A percentile compares a stretch with the other conserved stretches of the same genome.
These are phyloP conservation scores for Wallacemonas sp. DNA, from an alignment of 208 protist species.

Conservation along the genomic window DNA sequence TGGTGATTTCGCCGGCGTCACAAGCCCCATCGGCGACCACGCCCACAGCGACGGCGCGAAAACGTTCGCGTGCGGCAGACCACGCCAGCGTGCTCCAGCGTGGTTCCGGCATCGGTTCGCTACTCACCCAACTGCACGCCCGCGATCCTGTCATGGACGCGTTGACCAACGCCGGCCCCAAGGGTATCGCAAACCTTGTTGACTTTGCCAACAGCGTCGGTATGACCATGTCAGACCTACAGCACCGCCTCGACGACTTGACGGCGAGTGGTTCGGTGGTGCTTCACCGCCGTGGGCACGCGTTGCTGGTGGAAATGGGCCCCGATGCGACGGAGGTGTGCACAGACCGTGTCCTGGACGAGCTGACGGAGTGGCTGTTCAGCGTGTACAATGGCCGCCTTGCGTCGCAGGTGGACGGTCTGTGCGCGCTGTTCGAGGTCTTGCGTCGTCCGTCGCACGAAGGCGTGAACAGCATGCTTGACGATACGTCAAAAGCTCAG, in stretches of 20 bases:
- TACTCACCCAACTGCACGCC: constrained; percentile 64
- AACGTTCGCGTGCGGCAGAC: constrained; percentile 12
- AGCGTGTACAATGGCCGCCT: constrained; percentile 32
- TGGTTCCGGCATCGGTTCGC: constrained; percentile 32
- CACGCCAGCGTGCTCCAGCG: neutral
- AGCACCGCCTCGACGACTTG: constrained; percentile 65
- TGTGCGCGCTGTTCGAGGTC: constrained; percentile 53
- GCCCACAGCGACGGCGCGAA: constrained; percentile 4
- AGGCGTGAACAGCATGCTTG: constrained; percentile 27
- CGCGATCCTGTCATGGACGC: constrained; percentile 63
- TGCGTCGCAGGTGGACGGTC: constrained; percentile 25
- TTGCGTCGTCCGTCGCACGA: constrained; percentile 53
- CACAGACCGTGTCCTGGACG: constrained; percentile 19
- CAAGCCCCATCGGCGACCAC: neutral
- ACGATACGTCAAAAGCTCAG: constrained; percentile 5
- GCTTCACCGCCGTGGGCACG: constrained; percentile 13
- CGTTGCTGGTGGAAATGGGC: constrained; percentile 24
- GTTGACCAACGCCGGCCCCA: constrained; percentile 16
- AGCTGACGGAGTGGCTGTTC: constrained; percentile 24
- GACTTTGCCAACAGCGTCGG: constrained; percentile 52
- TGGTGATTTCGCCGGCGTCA: constrained; percentile 7
- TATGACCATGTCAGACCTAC: constrained; percentile 56
- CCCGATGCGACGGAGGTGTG: constrained; percentile 31
- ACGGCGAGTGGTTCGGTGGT: constrained; percentile 26
- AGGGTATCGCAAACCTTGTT: constrained; percentile 45